phyloP scores from a whole-genome alignment of 768 basidiomycete genomes.

The Suillus subaureus region DNA sequence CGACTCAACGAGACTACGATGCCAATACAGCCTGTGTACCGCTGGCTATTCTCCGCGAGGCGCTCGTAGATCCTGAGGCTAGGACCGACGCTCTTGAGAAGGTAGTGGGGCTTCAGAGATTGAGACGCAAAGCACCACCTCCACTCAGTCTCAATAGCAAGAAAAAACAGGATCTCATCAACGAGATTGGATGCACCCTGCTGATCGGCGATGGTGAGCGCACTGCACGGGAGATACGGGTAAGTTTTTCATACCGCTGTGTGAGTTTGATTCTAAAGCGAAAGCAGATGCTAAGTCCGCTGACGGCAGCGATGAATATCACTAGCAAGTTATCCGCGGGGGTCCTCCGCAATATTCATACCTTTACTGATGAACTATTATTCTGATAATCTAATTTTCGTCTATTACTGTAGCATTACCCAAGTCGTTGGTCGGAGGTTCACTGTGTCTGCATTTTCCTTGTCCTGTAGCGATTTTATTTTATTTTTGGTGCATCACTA shows the following conservation, averaged over 20 bases:
- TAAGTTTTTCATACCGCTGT: constrained; percentile 5
- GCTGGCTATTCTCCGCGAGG: not conserved
- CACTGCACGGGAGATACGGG: not conserved
- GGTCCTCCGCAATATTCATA: not conserved
- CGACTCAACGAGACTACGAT: not conserved
- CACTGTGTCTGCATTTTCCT: not conserved
- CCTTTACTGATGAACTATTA: not conserved
- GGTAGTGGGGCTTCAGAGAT: constrained; percentile 11
- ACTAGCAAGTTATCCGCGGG: constrained; percentile 17
- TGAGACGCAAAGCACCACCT: constrained; percentile 11
- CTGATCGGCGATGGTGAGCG: not conserved
- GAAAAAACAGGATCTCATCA: not conserved
- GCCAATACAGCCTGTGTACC: not conserved
- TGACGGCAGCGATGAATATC: constrained; percentile 9
- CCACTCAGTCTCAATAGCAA: not conserved
- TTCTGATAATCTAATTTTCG: not conserved
- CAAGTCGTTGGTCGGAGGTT: not conserved
- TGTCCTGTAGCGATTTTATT: not conserved
- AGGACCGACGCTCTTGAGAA: constrained; percentile 6
- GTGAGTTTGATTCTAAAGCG: not conserved
- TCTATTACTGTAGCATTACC: not conserved
- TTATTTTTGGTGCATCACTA: not conserved
- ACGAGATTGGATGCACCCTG: not conserved
- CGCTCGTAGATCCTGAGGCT: not conserved
- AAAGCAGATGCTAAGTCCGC: constrained; percentile 3